phyloP scores from a whole-genome alignment of 805 yeast genomes.

The Maudiozyma saulgeensis region DNA sequence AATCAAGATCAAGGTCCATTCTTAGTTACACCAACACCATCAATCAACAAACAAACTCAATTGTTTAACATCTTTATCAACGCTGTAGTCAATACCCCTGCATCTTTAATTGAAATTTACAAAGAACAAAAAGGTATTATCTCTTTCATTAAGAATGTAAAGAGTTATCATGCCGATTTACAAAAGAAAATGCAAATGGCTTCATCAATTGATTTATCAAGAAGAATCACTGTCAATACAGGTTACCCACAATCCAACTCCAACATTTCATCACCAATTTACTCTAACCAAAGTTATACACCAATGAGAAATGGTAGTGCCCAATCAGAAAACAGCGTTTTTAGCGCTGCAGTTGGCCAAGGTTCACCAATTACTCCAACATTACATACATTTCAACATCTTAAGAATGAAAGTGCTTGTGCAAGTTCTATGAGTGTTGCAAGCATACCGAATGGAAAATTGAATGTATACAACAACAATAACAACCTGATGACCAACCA shows the following conservation, averaged over 20 bases:
- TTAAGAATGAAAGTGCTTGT: conserved; percentile 21
- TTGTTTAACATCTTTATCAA: conserved; percentile 18
- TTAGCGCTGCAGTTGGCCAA: conserved; percentile 17
- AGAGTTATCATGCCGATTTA: conserved; percentile 14
- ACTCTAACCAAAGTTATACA: conserved; percentile 22
- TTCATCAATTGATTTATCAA: conserved; percentile 17
- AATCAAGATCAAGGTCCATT: conserved; percentile 26
- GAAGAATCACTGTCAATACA: conserved; percentile 9
- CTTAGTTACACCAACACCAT: conserved; percentile 18
- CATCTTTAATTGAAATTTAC: conserved; percentile 17
- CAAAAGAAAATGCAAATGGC: conserved; percentile 22
- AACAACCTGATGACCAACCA: conserved; percentile 7
- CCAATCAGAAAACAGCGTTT: conserved; percentile 26
- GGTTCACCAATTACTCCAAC: conserved; percentile 29
- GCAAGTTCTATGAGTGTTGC: conserved; percentile 23
- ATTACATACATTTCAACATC: conserved; percentile 23
- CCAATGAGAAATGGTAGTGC: conserved; percentile 27
- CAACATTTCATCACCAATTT: conserved; percentile 24
- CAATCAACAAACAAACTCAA: conserved; percentile 15
- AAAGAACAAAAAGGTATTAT: conserved; percentile 18
- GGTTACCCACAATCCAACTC: conserved; percentile 5
- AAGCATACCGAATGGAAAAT: conserved; percentile 14
- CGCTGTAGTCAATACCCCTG: conserved; percentile 19
- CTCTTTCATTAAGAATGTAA: conserved; percentile 17
- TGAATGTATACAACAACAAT: conserved; percentile 1